phyloP scores from a whole-genome alignment of 78 protist genomes.

The Mastigamoeba balamuthi region DNA sequence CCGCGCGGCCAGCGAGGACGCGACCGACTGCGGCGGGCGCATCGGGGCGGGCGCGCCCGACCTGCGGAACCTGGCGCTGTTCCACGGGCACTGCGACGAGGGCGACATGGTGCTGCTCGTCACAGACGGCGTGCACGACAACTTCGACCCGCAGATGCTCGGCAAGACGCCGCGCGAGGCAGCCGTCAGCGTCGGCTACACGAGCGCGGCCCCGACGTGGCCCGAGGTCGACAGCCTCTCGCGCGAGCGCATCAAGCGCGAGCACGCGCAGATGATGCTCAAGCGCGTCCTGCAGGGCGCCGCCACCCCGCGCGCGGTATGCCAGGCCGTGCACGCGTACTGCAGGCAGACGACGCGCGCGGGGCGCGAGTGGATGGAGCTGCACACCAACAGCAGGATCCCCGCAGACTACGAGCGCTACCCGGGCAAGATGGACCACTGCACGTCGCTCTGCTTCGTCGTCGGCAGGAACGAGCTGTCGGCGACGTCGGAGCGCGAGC shows the following conservation, averaged over 20 bases:
- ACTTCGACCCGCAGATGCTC: conserved; percentile 54
- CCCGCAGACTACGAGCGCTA: conserved; percentile 32
- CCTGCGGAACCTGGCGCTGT: conserved; percentile 44
- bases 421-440: conserved; percentile 61
- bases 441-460: conserved; percentile 32
- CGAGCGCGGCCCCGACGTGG: conserved; percentile 22
- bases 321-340: conserved; percentile 10
- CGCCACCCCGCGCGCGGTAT: conserved; percentile 6
- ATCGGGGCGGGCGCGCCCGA: conserved; percentile 63
- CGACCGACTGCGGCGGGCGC: conserved; percentile 56
- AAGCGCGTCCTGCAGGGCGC: not conserved
- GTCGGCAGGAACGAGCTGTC: too few relatives aligned
- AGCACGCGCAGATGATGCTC: conserved; percentile 5
- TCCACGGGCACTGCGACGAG: conserved; percentile 18
- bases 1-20: conserved; percentile 23
- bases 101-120: conserved; percentile 39
- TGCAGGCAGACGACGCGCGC: conserved; percentile 40
- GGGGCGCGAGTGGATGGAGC: conserved; percentile 51
- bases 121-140: conserved; percentile 54
- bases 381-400: conserved; percentile 20
- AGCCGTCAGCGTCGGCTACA: not conserved
- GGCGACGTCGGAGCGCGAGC: too few relatives aligned
- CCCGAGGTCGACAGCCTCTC: conserved; percentile 15
- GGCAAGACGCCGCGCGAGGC: conserved; percentile 31
- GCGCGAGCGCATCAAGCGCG: conserved; percentile 12